Base-by-base conservation (phyloP, 1,284 basidiomycete genomes). In the Austroboletus niveus region DNA sequence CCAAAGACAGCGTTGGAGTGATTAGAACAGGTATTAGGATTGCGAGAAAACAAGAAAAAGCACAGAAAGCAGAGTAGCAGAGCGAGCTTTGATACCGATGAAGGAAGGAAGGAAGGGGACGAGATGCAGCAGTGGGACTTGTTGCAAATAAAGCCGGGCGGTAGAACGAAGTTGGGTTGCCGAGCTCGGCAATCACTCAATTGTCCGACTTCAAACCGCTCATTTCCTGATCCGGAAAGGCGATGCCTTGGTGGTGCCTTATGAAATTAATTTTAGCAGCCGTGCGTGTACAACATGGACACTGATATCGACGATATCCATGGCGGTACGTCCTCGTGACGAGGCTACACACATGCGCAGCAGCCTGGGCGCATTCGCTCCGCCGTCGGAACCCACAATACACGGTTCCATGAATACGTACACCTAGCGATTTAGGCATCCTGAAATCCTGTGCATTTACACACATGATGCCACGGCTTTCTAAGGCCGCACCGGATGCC, bases 61-160 rank as follows among this genome's bases (percentile, higher is more conserved):
- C 30, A 11, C 3, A 48, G 49, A 43, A 53, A 57, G 44, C 12
- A 57, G 47, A 50, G 47, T 15, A 50, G 30, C 46, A 56, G 55
- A 53, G 51, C 45, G 53, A 54, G 20, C 40, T 47, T 47, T 48
- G 69, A 54, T 64, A 64, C 70, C 68, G 66, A 57, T 66, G 69
- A 52, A 54, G 61, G 61, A 62, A 40, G 55, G 61, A 68, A 67
- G 49, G 52, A 53, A 54, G 50, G 65, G 66, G 53, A 66, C 54
- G 66, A 51, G 67, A 64, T 57, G 63, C 43, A 49, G 50, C 53
- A 70, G 66, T 70, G 69, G 63, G 66, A 71, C 61, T 68, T 70
- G 69, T 70, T 56, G 69, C 65, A 68, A 68, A 71, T 70, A 68
- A 68, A 71, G 68, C 68, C 68, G 59, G 59, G 69, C 65, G 65